phyloP scores from a whole-genome alignment of 257 asterid species.

The Penstemon eatonii region DNA sequence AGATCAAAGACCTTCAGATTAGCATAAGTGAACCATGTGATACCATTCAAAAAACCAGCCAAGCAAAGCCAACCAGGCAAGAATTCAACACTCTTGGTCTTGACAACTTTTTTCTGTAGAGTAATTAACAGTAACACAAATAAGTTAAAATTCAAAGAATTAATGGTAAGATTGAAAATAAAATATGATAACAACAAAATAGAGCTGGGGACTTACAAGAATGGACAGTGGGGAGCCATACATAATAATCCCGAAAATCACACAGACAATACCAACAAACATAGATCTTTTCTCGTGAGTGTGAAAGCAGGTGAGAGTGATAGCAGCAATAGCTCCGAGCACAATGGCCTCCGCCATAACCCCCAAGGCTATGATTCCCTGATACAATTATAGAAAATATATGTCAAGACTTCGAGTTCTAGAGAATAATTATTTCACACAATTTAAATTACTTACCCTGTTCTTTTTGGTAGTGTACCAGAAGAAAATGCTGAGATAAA shows the following conservation, averaged over 20 bases:
- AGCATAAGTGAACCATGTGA: slow-evolving; percentile 57
- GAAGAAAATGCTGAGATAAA: slow-evolving; percentile 50
- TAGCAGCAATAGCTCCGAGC: slow-evolving; percentile 25
- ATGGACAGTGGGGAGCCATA: slow-evolving; percentile 65
- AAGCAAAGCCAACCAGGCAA: slow-evolving; percentile 60
- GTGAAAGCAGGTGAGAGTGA: slow-evolving; percentile 42
- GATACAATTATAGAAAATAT: slow-evolving; percentile 6
- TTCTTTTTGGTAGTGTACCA: slow-evolving; percentile 30
- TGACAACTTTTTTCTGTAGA: slow-evolving; percentile 38
- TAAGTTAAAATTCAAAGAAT: background rate
- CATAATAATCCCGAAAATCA: slow-evolving; percentile 56
- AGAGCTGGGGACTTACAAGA: slow-evolving; percentile 35
- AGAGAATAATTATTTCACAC: background rate
- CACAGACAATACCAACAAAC: slow-evolving; percentile 54
- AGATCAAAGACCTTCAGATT: slow-evolving; percentile 47
- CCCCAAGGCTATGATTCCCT: slow-evolving; percentile 30
- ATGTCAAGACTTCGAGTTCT: background rate
- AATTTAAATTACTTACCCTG: slow-evolving; percentile 34
- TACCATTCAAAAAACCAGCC: slow-evolving; percentile 56
- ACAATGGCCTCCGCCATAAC: slow-evolving; percentile 29
- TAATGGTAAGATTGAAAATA: background rate
- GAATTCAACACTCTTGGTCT: slow-evolving; percentile 56
- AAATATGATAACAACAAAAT: background rate
- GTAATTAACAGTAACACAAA: background rate
- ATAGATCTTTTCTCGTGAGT: slow-evolving; percentile 38